Base-by-base conservation (phyloP, 345 rosid species). In the Murraya paniculata region DNA sequence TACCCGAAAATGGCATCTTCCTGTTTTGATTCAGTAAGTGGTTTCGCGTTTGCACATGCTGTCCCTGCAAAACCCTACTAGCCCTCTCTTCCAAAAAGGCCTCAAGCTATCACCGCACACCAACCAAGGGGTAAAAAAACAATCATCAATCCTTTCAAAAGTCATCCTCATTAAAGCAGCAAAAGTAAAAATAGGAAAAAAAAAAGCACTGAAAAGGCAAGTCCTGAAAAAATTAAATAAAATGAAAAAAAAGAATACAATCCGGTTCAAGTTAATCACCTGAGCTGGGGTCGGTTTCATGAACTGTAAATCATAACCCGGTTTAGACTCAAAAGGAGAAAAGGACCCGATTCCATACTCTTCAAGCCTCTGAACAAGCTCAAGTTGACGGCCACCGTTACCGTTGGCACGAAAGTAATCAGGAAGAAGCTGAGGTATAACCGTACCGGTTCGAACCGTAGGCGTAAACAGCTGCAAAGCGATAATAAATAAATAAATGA, bases 21-120 rank as follows among this genome's bases (percentile, higher is more conserved):
- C 79, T 72, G 80, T 65, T 81, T 71, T 68, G 81, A 62, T 72
- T 81, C 53, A 81, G 31, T 14, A 62, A 60, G 64, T 80, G 81
- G 71, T 80, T 78, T 41, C 76, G 81, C 57, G 22, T 53, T 53
- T 53, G 57, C 50, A 45, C 50, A 45, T 45, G 50, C 48, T 75
- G 84, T 71, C 36, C 62, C 55, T 68, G 81, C 78, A 81, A 55
- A 71, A 78, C 68, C 82, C 82, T 79, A 69, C 22, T 19, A 3
- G 80, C 66, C 66, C 76, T 82, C 25, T 81, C 56, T 74, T 76
- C 78, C 69, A 65, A 31, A 33, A 64, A 76, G 56, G 76, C 61
- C 72, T 82, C 80, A 65, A 78, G 84, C 89, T 86, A 58, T 11
- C 18, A 16, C 19, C 35, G 21, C 62, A 35, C n/a, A 27, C 19